Base-by-base conservation (phyloP, 2,329 filamentous ascomycete genomes). In the Alternaria ethzedia region DNA sequence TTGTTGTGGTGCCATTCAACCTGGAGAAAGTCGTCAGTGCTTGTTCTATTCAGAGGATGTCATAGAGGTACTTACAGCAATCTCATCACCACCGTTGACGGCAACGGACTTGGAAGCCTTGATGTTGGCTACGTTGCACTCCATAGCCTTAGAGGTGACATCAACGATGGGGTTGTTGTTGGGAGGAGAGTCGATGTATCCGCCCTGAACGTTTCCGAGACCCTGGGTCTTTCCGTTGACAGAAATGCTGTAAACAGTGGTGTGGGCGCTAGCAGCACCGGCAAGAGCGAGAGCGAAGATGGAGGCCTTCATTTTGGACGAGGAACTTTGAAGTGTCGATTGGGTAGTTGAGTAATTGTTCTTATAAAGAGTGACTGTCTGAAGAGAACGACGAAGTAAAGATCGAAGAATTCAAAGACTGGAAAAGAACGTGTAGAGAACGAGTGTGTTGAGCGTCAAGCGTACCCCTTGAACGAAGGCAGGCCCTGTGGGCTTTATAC, bases 1-100 rank as follows among this genome's bases (percentile, higher is more conserved):
- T 43, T 80, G 75, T 87, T 71, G 79, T 87, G 85, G 76, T 82
- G 83, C 85, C 84, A 87, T 75, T 86, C 82, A 70, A 76, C 72
- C 64, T 66, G 47, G 15, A 45, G 28, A 44, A n/a, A 50, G 2
- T 26, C 47, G 64, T 66, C 9, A 66, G 61, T 25, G 23, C 44
- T 11, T 50, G 43, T 43, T 20, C 3, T 21, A 10, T 32, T 15
- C 13, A 36, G 25, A 6, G 11, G 25, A 10, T 41, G 30, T 10
- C 10, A 11, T 7, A 21, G 6, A 23, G 10, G 6, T 43, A 54
- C 64, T 13, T 47, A 66, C 64, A 57, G 71, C 69, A 44, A 86
- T 68, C 70, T 81, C 81, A 69, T 85, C 83, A 64, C 86, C 86
- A 43, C 70, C 81, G 59, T 82, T 82, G 63, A 86, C 84, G 2